phyloP scores from a whole-genome alignment of 192 early-diverging fungal genomes.

The Dispira parvispora region DNA sequence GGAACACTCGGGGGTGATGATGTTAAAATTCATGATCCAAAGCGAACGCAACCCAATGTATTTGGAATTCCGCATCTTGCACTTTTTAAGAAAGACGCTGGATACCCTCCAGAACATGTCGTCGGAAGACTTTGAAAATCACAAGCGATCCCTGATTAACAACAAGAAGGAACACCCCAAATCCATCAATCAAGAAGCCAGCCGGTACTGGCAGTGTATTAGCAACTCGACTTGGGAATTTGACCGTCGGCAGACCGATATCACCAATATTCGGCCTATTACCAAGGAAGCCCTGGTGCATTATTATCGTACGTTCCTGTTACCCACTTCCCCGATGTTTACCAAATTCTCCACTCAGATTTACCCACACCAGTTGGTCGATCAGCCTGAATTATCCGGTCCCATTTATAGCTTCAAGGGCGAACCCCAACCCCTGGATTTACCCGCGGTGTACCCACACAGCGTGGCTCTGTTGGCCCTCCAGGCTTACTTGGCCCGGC shows the following conservation, averaged over 20 bases:
- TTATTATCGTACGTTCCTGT: constrained; percentile 22
- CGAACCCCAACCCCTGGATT: neutral
- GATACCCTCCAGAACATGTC: constrained; percentile 41
- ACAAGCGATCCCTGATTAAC: constrained; percentile 43
- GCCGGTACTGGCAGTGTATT: constrained; percentile 50
- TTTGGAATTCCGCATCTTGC: constrained; percentile 60
- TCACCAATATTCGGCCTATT: constrained; percentile 13
- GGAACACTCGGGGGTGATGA: constrained; percentile 58
- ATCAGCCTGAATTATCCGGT: neutral
- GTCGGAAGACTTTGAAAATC: constrained; percentile 41
- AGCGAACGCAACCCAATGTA: constrained; percentile 69
- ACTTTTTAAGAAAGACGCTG: constrained; percentile 47
- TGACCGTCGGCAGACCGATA: constrained; percentile 31
- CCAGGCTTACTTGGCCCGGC: constrained; percentile 6
- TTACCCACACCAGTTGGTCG: neutral
- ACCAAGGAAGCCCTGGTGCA: constrained; percentile 17
- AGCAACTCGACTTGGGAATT: constrained; percentile 61
- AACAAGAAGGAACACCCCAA: constrained; percentile 56
- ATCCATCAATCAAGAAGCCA: constrained; percentile 53
- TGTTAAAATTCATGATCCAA: constrained; percentile 69
- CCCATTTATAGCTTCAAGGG: neutral
- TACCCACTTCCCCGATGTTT: constrained; percentile 9
- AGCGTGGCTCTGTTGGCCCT: constrained; percentile 4
- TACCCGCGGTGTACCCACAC: neutral
- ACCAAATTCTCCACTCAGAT: constrained; percentile 1